These are phyloP conservation scores for Fraxinus latifolia DNA, from an alignment of 305 asterid genomes.

Conservation along the genomic window DNA sequence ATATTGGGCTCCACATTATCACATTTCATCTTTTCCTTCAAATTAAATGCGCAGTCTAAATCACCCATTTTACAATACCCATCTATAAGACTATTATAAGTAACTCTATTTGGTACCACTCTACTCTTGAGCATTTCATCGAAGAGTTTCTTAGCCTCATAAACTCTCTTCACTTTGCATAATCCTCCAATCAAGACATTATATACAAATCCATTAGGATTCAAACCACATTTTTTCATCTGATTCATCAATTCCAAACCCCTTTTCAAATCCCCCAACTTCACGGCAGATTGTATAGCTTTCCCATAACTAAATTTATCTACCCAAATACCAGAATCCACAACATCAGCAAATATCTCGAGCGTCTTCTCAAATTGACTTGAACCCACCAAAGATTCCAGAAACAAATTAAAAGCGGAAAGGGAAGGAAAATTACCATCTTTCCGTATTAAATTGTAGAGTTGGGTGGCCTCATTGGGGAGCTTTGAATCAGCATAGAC, in stretches of 20 bases:
- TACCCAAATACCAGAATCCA: conserved; percentile 48
- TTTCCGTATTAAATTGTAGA: conserved; percentile 43
- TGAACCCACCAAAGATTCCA: conserved; percentile 52
- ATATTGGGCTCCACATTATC: conserved; percentile 51
- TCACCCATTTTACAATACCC: conserved; percentile 64
- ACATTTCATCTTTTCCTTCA: conserved; percentile 50
- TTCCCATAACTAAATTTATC: conserved; percentile 63
- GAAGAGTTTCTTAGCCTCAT: conserved; percentile 56
- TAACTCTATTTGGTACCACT: conserved; percentile 46
- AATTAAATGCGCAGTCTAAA: conserved; percentile 47
- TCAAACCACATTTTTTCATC: conserved; percentile 41
- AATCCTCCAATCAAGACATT: conserved; percentile 74
- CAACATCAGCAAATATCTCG: conserved; percentile 43
- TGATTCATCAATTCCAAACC: conserved; percentile 46
- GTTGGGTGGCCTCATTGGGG: conserved; percentile 45
- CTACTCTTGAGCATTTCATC: conserved; percentile 62
- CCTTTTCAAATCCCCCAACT: conserved; percentile 47
- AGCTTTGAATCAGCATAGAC: conserved; percentile 56
- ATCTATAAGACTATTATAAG: conserved; percentile 68
- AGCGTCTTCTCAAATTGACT: conserved; percentile 36
- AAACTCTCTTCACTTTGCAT: conserved; percentile 58
- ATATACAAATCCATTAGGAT: conserved; percentile 54
- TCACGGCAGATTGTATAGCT: conserved; percentile 67
- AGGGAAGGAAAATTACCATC: conserved; percentile 56
- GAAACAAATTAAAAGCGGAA: conserved; percentile 47